Evolutionary conservation across 2,329 filamentous ascomycete genomes (phyloP).

Genomic region (Rhinocladiella similis): DNA sequence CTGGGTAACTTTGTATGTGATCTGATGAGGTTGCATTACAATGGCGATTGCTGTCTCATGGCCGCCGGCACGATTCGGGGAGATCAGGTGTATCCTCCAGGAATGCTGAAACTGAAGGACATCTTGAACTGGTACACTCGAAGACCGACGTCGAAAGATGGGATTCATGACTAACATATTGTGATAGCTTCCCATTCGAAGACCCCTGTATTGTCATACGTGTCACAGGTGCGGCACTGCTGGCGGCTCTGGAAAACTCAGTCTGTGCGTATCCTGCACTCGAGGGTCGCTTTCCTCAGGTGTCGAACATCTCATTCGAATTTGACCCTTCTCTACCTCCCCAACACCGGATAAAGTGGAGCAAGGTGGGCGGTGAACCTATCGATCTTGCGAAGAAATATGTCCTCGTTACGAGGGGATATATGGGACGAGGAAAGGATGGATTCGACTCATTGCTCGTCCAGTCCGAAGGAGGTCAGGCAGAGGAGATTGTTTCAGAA

Average conservation of each 20-base stretch:
- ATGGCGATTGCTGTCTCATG: slow-evolving; percentile 80
- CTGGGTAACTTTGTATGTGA: slow-evolving; percentile 90
- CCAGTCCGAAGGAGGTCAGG: slow-evolving; percentile 70
- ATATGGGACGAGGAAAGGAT: slow-evolving; percentile 87
- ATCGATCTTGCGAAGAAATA: slow-evolving; percentile 67
- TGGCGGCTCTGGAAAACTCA: slow-evolving; percentile 81
- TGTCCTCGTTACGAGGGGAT: slow-evolving; percentile 75
- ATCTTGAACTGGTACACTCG: slow-evolving; percentile 66
- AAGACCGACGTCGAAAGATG: no score
- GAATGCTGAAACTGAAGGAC: slow-evolving; percentile 74
- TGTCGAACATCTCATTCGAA: slow-evolving; percentile 76
- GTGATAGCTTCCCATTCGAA: slow-evolving; percentile 75
- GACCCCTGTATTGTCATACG: slow-evolving; percentile 80
- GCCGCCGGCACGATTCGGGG: slow-evolving; percentile 82
- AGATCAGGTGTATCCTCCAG: slow-evolving; percentile 84
- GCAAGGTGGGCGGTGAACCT: slow-evolving; percentile 60
- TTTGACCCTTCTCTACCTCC: slow-evolving; percentile 65
- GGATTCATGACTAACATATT: neutral
- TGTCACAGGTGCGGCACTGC: slow-evolving; percentile 69
- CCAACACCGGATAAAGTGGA: slow-evolving; percentile 63
- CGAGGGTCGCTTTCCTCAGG: slow-evolving; percentile 82
- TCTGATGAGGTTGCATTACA: slow-evolving; percentile 81
- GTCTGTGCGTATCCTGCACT: slow-evolving; percentile 78
- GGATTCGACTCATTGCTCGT: slow-evolving; percentile 78
- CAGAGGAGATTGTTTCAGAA: slow-evolving; percentile 77